phyloP scores from a whole-genome alignment of 1,284 basidiomycete species.

The Apiotrichum veenhuisii region DNA sequence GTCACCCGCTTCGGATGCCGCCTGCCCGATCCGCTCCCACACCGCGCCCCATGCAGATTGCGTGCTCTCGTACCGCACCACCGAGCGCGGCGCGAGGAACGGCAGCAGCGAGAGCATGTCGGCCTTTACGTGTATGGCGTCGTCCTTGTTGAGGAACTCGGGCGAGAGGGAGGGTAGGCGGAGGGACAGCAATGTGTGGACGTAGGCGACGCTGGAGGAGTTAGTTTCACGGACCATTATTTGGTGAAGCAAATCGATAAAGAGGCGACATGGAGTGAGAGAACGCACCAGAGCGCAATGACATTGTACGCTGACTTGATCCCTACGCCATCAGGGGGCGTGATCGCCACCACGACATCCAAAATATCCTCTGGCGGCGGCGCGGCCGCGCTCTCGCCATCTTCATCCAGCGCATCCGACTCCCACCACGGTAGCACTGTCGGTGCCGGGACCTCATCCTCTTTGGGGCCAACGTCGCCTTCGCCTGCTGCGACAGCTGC shows the following conservation, averaged over 20 bases:
- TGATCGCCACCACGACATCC: slow-evolving; percentile 10
- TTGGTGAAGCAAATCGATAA: no score
- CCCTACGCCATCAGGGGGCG: slow-evolving; percentile 26
- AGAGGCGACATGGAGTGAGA: background rate
- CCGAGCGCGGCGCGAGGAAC: slow-evolving; percentile 40
- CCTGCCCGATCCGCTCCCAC: slow-evolving; percentile 33
- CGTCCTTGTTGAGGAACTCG: background rate
- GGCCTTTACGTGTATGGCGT: slow-evolving; percentile 13
- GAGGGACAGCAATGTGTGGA: slow-evolving; percentile 35
- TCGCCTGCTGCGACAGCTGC: slow-evolving; percentile 20
- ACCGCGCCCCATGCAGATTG: slow-evolving; percentile 37
- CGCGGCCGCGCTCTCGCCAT: slow-evolving; percentile 9
- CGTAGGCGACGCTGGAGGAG: slow-evolving; percentile 41
- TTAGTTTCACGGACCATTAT: no score
- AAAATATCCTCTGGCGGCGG: slow-evolving; percentile 9
- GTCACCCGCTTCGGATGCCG: background rate
- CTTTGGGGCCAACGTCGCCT: no score
- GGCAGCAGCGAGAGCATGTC: slow-evolving; percentile 30
- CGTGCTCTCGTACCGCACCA: slow-evolving; percentile 27
- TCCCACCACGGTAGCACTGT: slow-evolving; percentile 24
- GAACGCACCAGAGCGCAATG: slow-evolving; percentile 39
- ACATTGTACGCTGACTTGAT: slow-evolving; percentile 42
- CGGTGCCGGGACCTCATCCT: slow-evolving; percentile 7
- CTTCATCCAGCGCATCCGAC: slow-evolving; percentile 2
- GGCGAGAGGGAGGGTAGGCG: slow-evolving; percentile 34